Percentiles rank a stretch among this genome's conserved stretches.
These are phyloP conservation scores for Pseudopyricularia javanii DNA, from an alignment of 2,329 filamentous ascomycete species.

Conservation along the genomic window DNA sequence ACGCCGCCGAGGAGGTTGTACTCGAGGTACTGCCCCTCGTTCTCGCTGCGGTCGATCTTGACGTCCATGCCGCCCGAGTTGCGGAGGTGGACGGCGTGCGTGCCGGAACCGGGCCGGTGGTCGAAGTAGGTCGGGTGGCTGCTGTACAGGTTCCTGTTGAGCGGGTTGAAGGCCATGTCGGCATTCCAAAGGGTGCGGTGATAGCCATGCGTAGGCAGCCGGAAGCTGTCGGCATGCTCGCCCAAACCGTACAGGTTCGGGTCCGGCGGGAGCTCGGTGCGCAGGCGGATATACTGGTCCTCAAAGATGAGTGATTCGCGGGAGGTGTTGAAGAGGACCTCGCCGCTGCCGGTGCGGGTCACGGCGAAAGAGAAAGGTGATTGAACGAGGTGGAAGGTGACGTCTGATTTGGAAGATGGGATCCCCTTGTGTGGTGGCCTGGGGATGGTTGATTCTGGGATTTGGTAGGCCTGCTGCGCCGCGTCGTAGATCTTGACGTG, in stretches of 20 bases:
- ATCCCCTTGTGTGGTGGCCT: not conserved
- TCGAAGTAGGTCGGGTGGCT: constrained; percentile 54
- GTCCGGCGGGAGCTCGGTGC: constrained; percentile 54
- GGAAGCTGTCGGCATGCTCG: constrained; percentile 62
- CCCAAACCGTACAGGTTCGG: constrained; percentile 70
- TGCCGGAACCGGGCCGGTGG: constrained; percentile 33
- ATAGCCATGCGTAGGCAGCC: constrained; percentile 56
- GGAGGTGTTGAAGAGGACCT: constrained; percentile 58
- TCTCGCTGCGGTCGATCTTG: constrained; percentile 41
- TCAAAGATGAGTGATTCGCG: constrained; percentile 60
- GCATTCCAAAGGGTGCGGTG: constrained; percentile 39
- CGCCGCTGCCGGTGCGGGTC: constrained; percentile 22
- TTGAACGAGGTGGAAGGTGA: constrained; percentile 54
- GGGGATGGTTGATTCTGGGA: constrained; percentile 2
- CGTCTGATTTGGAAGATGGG: not conserved
- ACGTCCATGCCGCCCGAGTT: constrained; percentile 57
- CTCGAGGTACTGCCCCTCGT: constrained; percentile 5
- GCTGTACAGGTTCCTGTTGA: constrained; percentile 53
- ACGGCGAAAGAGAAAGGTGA: constrained; percentile 33
- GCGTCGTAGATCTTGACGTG: constrained; percentile 50
- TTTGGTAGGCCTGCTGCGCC: constrained; percentile 1
- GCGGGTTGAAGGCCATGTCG: constrained; percentile 7
- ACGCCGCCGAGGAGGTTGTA: constrained; percentile 48
- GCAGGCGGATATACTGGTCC: constrained; percentile 62
- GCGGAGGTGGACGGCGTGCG: constrained; percentile 47